Base-by-base conservation (phyloP, 192 early-diverging fungal genomes). In the Backusella circina region DNA sequence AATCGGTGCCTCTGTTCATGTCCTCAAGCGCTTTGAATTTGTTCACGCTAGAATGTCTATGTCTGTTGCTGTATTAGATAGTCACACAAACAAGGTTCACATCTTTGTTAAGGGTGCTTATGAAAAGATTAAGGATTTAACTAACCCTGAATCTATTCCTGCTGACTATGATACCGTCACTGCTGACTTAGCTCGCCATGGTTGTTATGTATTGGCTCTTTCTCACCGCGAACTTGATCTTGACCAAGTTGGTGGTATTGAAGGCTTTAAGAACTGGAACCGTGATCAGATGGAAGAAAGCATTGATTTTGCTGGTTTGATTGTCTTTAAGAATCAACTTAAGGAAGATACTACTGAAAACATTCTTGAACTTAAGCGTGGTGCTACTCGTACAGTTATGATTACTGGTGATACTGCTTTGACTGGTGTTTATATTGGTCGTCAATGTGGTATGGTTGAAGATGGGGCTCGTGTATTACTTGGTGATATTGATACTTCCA, bases 331-430 rank as follows among this genome's bases (percentile, higher is more conserved):
- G 69, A 95, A 95, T 75, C 84, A 89, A 78, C 81, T 95, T 8
- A 95, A 95, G 82, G 80, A 76, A 8, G 92, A 94, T 73, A 94
- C 93, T 18, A 57, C 78, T 18, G 85, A 89, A 57, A 90, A 91
- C 15, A 86, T 95, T 54, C 73, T 79, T 64, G 84, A 93, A 77
- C 88, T 95, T 65, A 87, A 93, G 73, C 78, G 79, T 32, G 94
- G 92, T 41, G 89, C 83, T 31, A 88, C 85, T n/a, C 88, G 94
- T 51, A 91, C 88, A 18, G 86, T 93, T 28, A 95, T 95, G 94
- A 90, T 95, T 75, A 94, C 94, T 5, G 94, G 94, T 64, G 94
- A 95, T 75, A 92, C 91, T 39, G 90, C 88, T 3, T 77, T 89
- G 54, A 95, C 94, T n/a, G 93, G 89, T 38, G 81, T 92, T 33